phyloP scores from a whole-genome alignment of 2,329 filamentous ascomycete genomes.

The Aspergillus carbonarius region DNA sequence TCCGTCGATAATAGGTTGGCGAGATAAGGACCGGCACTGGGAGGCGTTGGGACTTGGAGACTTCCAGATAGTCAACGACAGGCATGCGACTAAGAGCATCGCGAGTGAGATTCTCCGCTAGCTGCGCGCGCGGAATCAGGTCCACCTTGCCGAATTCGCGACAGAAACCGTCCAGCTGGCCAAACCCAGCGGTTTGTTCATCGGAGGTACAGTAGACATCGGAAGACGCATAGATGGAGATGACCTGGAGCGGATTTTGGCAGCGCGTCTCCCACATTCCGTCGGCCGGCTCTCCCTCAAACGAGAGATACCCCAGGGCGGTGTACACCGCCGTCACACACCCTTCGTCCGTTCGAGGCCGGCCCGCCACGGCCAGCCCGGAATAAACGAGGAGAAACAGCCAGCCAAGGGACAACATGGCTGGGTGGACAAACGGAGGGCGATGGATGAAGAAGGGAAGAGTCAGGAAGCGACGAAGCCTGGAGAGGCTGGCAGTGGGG shows the following conservation, averaged over 20 bases:
- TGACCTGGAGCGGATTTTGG: constrained; percentile 32
- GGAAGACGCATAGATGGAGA: constrained; percentile 38
- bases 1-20: constrained; percentile 26
- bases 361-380: constrained; percentile 8
- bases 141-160: constrained; percentile 26
- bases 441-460: background rate
- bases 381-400: constrained; percentile 16
- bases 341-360: constrained; percentile 24
- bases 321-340: constrained; percentile 35
- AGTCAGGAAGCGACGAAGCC: background rate
- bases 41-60: constrained; percentile 20
- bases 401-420: constrained; percentile 22
- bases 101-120: constrained; percentile 34
- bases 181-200: constrained; percentile 24
- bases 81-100: constrained; percentile 35
- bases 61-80: constrained; percentile 31
- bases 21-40: constrained; percentile 35
- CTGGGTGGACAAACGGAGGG: background rate
- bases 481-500: background rate
- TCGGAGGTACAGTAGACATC: constrained; percentile 32
- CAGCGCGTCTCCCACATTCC: constrained; percentile 29
- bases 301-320: constrained; percentile 34
- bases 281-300: constrained; percentile 21
- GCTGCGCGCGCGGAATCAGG: constrained; percentile 26
- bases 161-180: constrained; percentile 22